phyloP scores from a whole-genome alignment of 331 rosid genomes.

The Dryas integrifolia region DNA sequence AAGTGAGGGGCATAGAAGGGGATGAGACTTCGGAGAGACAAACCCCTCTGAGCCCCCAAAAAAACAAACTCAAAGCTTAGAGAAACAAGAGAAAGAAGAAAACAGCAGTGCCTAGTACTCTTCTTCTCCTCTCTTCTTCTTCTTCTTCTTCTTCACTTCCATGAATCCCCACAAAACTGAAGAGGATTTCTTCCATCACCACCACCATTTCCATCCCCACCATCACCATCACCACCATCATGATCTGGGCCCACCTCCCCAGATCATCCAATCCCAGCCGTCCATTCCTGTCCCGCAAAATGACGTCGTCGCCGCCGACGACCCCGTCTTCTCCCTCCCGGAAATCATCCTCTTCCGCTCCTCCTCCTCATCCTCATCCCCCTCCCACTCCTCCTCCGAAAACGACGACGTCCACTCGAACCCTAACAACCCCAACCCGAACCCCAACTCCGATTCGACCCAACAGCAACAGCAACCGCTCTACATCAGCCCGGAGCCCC shows the following conservation, averaged over 20 bases:
- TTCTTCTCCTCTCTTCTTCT: not conserved
- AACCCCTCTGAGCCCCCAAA: constrained; percentile 13
- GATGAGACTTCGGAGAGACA: constrained; percentile 7
- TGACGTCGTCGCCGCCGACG: constrained; percentile 39
- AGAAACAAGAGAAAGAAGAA: not conserved
- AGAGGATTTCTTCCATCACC: constrained; percentile 59
- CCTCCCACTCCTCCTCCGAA: constrained; percentile 50
- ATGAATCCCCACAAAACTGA: constrained; percentile 87
- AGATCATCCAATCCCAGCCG: constrained; percentile 47
- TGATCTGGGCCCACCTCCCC: constrained; percentile 50
- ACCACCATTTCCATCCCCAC: constrained; percentile 27
- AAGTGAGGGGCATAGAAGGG: not conserved
- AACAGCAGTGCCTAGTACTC: too few species aligned
- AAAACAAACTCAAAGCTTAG: constrained; percentile 15
- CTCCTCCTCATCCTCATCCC: constrained; percentile 57
- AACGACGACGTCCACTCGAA: constrained; percentile 33
- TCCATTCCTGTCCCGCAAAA: constrained; percentile 34
- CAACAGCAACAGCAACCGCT: constrained; percentile 33
- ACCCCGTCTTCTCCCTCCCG: constrained; percentile 59
- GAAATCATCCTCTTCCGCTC: constrained; percentile 77
- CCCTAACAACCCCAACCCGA: constrained; percentile 30
- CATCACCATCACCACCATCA: constrained; percentile 34
- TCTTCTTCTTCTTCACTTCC: constrained; percentile 8
- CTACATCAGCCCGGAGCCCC: constrained; percentile 71
- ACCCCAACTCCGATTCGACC: constrained; percentile 22